These are phyloP conservation scores for Rutidosis leptorrhynchoides DNA, from an alignment of 129 eudicot species.

Conservation along the genomic window DNA sequence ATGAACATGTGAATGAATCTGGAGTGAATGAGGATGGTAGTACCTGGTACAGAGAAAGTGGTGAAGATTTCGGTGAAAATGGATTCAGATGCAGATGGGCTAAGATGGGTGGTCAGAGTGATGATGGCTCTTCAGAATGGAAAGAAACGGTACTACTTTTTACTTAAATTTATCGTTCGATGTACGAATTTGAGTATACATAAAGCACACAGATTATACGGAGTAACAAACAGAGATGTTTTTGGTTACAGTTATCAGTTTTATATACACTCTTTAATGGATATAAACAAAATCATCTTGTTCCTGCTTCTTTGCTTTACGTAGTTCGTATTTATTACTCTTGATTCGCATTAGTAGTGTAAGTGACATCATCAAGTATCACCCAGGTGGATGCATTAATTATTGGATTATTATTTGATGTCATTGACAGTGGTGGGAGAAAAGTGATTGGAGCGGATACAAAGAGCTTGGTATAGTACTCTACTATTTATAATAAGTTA, in stretches of 20 bases:
- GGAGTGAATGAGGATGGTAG: conserved; percentile 87
- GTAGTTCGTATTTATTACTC: neutral
- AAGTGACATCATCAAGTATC: conserved; percentile 47
- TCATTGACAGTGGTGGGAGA: conserved; percentile 99
- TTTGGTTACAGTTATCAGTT: neutral
- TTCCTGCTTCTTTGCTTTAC: neutral
- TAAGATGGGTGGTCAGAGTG: conserved; percentile 82
- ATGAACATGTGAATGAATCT: conserved; percentile 64
- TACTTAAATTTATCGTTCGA: conserved; percentile 9
- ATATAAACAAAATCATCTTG: neutral
- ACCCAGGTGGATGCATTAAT: conserved; percentile 85
- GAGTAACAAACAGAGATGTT: neutral
- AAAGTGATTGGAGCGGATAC: conserved; percentile 99
- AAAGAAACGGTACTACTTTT: conserved; percentile 85
- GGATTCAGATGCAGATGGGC: conserved; percentile 94
- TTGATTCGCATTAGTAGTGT: neutral
- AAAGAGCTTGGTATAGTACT: conserved; percentile 76
- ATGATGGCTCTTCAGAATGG: conserved; percentile 81
- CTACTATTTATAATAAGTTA: neutral
- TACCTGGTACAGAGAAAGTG: conserved; percentile 81
- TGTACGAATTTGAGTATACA: conserved; percentile 16
- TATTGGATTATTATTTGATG: conserved; percentile 74
- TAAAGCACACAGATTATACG: neutral
- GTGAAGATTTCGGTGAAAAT: conserved; percentile 82
- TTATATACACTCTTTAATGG: neutral